Evolutionary conservation across 805 yeast species (phyloP).

Genomic region (Yamadazyma laniorum): DNA sequence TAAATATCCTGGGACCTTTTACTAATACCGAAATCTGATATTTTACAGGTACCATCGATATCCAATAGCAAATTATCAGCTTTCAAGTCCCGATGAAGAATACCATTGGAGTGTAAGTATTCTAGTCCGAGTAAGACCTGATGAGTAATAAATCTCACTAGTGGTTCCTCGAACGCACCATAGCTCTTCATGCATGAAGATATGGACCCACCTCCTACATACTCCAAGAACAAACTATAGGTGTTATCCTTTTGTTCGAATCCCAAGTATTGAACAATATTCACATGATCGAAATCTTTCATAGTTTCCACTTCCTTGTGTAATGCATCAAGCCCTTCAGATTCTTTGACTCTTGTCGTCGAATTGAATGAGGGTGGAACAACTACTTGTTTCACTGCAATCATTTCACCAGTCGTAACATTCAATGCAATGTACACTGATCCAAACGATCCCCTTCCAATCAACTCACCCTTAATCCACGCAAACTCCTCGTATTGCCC

Average conservation of each 20-base stretch:
- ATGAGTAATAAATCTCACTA: slow-evolving; percentile 68
- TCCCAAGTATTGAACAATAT: slow-evolving; percentile 94
- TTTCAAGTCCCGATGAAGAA: slow-evolving; percentile 89
- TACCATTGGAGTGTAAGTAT: slow-evolving; percentile 85
- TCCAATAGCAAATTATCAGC: slow-evolving; percentile 90
- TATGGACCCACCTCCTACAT: slow-evolving; percentile 97
- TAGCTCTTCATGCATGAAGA: slow-evolving; percentile 78
- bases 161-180: slow-evolving; percentile 79
- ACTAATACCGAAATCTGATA: slow-evolving; percentile 95
- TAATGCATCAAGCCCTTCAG: slow-evolving; percentile 75
- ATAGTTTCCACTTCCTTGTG: slow-evolving; percentile 89
- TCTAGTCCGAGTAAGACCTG: slow-evolving; percentile 84
- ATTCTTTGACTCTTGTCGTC: slow-evolving; percentile 34
- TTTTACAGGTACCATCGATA: slow-evolving; percentile 89
- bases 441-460: slow-evolving; percentile 97
- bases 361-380: slow-evolving; percentile 42
- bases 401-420: slow-evolving; percentile 96
- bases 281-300: slow-evolving; percentile 90
- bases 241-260: slow-evolving; percentile 75
- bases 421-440: slow-evolving; percentile 88
- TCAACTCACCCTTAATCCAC: slow-evolving; percentile 96
- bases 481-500: slow-evolving; percentile 84
- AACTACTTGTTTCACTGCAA: slow-evolving; percentile 94
- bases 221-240: slow-evolving; percentile 86
- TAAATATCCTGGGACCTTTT: slow-evolving; percentile 75